Evolutionary conservation across 805 yeast species (phyloP), one percentile per base, ranked within the genome.

Genomic region (Cyberlindnera mrakii): DNA sequence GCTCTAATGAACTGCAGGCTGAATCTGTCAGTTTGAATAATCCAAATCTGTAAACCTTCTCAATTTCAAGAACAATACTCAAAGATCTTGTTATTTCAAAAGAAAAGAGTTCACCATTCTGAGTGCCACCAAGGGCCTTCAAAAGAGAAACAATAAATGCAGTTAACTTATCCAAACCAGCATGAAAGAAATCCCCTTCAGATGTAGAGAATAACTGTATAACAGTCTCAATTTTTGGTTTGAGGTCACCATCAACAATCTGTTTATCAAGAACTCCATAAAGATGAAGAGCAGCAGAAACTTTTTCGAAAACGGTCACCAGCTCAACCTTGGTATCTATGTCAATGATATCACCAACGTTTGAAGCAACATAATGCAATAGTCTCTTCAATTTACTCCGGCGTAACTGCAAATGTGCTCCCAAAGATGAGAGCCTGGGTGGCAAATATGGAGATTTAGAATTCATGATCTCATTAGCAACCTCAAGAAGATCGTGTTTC

Each of bases 371-470:
- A 47, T 69, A 82, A 3, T 54, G 54, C 10, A 78, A 65, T 15
- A 85, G 65, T 41, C 65, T 67, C 41, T 64, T 62, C 39, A 70
- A 64, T 39, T 72, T 68, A 6, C 63, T 54, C 4, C 69, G 61
- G 41, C 95, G 74, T 41, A 72, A 60, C 4, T 59, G 62, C 31
- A 86, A 65, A 44, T 77, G 81, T 15, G 71, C 74, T 8, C 64
- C 67, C 10, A 80, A 52, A 2, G 81, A 70, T 1, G 80, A 71
- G 10, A 74, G 62, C 34, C 71, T 62, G 3, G 75, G 68, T 4
- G 87, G 80, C 16, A 82, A 64, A 50, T 79, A 82, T 6, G 67
- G 62, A 0, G 86, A 78, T 1, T 65, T 64, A 5, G 87, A 77
- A 16, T 63, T 55, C 27, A 84, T 55, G 9, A 90, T 72, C 46